Percentiles rank a stretch among this genome's conserved stretches.
These are phyloP conservation scores for Gossypium ekmanianum DNA, from an alignment of 345 rosid genomes.

Conservation along the genomic window DNA sequence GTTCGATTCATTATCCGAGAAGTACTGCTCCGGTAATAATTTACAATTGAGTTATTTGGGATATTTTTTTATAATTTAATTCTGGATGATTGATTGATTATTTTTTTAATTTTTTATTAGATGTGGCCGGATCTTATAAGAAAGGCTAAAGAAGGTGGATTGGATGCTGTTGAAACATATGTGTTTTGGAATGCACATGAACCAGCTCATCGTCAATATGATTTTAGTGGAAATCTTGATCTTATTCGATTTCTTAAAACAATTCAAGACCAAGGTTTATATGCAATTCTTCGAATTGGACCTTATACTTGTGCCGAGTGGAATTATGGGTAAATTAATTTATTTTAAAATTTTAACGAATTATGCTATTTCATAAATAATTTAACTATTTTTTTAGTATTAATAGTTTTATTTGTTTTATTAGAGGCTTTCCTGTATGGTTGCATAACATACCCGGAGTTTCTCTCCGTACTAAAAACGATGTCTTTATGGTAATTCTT, in stretches of 20 bases:
- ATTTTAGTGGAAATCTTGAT: slow-evolving; percentile 20
- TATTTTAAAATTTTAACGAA: too few relatives aligned
- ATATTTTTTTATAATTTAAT: neutral
- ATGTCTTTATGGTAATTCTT: slow-evolving; percentile 39
- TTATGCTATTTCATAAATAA: neutral
- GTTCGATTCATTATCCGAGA: neutral
- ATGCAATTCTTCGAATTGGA: slow-evolving; percentile 47
- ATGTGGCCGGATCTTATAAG: slow-evolving; percentile 39
- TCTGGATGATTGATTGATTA: neutral
- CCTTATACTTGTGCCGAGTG: slow-evolving; percentile 21
- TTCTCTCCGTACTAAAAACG: slow-evolving; percentile 47
- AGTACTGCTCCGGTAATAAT: slow-evolving; percentile 23
- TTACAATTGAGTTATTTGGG: neutral
- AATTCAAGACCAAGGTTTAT: slow-evolving; percentile 30
- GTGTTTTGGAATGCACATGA: slow-evolving; percentile 75
- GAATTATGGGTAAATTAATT: too few relatives aligned
- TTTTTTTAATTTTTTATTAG: slow-evolving; percentile 9
- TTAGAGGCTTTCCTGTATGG: slow-evolving; percentile 70
- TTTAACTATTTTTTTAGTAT: too few relatives aligned
- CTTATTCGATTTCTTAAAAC: slow-evolving; percentile 6
- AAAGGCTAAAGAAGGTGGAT: slow-evolving; percentile 52
- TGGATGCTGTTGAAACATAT: slow-evolving; percentile 63
- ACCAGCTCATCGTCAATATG: slow-evolving; percentile 33
- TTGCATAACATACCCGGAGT: slow-evolving; percentile 46
- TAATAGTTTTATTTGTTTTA: neutral